phyloP scores from a whole-genome alignment of 192 early-diverging fungal genomes.

The Rhizophagus sp. region DNA sequence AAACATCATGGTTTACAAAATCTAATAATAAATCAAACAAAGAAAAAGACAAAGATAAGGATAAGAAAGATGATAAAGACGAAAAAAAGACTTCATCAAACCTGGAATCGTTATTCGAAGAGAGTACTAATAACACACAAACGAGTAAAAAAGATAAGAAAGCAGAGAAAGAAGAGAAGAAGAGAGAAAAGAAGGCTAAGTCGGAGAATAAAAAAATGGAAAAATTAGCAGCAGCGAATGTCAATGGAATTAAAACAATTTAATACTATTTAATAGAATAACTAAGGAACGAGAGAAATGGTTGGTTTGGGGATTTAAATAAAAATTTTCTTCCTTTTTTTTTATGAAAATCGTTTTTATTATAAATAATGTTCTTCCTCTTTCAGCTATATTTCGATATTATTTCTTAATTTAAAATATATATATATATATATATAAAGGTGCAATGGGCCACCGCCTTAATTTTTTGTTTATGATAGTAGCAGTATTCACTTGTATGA shows the following conservation, averaged over 20 bases:
- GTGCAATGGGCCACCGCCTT: background rate
- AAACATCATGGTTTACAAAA: background rate
- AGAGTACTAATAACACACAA: background rate
- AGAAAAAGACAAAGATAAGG: conserved; percentile 13
- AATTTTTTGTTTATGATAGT: background rate
- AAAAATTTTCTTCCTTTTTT: background rate
- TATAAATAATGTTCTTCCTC: background rate
- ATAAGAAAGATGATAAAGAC: conserved; percentile 19
- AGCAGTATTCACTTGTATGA: background rate
- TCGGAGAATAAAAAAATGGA: conserved; percentile 1
- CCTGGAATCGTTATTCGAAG: background rate
- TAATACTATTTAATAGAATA: no score
- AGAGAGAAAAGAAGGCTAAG: background rate
- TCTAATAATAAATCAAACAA: background rate
- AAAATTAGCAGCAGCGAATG: conserved; percentile 1
- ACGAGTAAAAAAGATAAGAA: conserved; percentile 29
- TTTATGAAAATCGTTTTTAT: background rate
- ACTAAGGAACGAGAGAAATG: no score
- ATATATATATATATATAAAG: background rate
- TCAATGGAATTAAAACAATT: background rate
- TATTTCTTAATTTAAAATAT: background rate
- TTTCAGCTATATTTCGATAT: background rate
- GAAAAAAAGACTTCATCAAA: conserved; percentile 3
- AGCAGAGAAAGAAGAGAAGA: conserved; percentile 18
- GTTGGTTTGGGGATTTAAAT: background rate